Evolutionary conservation across 345 rosid species (phyloP).

Genomic region (Citrus cavaleriei): DNA sequence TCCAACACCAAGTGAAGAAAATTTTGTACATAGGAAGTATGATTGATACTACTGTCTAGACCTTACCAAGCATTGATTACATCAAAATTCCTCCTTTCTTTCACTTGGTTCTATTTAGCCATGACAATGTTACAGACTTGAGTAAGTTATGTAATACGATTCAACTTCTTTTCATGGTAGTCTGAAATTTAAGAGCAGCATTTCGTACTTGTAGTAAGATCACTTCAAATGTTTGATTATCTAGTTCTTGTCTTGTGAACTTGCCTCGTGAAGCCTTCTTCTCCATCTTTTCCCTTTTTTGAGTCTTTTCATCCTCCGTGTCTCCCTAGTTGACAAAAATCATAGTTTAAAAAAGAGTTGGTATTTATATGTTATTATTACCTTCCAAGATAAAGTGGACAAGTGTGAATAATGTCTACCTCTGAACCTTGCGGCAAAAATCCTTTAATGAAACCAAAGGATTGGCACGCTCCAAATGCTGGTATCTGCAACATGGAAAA

Average conservation of each 20-base stretch:
- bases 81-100: background rate
- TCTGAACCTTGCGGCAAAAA: conserved; percentile 61
- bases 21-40: background rate
- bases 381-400: background rate
- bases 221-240: conserved; percentile 7
- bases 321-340: conserved; percentile 44
- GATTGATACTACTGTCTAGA: background rate
- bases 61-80: background rate
- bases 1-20: background rate
- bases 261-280: conserved; percentile 67
- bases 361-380: background rate
- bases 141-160: background rate
- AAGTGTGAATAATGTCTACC: conserved; percentile 32
- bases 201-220: background rate
- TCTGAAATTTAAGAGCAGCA: background rate
- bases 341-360: background rate
- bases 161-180: background rate
- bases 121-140: background rate
- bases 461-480: conserved; percentile 69
- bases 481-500: conserved; percentile 49
- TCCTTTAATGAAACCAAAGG: conserved; percentile 56
- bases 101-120: background rate
- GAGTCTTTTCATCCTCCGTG: conserved; percentile 75
- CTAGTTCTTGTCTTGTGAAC: conserved; percentile 58
- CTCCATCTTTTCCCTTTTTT: conserved; percentile 93